Percentiles rank a stretch among this genome's conserved stretches.
These are phyloP conservation scores for Schizochytrium sp. DNA, from an alignment of 108 stramenopile genomes.

Conservation along the genomic window DNA sequence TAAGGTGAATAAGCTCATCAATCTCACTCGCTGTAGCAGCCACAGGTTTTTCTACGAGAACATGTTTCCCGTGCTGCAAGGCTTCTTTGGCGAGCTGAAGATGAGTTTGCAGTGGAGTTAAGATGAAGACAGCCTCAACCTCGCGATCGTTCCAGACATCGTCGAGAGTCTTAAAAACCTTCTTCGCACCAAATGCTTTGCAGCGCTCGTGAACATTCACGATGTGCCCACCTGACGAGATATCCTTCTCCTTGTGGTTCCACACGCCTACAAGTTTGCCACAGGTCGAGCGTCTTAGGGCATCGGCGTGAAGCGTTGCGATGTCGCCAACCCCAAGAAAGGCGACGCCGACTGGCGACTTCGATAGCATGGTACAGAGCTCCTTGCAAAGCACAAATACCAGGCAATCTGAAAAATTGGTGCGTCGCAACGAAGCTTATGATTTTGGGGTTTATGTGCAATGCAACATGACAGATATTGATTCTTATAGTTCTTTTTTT, in stretches of 20 bases:
- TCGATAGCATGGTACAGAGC: background rate
- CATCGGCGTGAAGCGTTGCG: background rate
- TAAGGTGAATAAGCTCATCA: background rate
- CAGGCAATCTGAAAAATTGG: too few species aligned
- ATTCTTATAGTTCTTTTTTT: too few species aligned
- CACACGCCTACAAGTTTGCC: background rate
- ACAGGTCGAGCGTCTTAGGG: background rate
- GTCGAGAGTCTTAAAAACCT: background rate
- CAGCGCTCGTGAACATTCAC: background rate
- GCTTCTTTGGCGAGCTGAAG: background rate
- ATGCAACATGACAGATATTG: too few species aligned
- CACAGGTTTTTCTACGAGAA: slow-evolving; percentile 27
- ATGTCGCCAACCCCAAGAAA: background rate
- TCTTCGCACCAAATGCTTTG: background rate
- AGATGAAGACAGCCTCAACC: background rate
- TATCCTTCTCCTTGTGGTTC: slow-evolving; percentile 21
- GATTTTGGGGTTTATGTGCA: too few species aligned
- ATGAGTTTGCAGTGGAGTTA: slow-evolving; percentile 12
- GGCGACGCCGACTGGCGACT: background rate
- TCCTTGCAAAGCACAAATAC: too few species aligned
- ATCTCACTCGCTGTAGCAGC: background rate
- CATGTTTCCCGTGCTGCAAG: background rate
- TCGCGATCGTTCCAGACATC: background rate
- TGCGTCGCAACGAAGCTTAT: too few species aligned
- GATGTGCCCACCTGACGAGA: background rate